Evolutionary conservation across 2,329 filamentous ascomycete genomes (phyloP), one percentile per base, ranked within the genome.

Genomic region (Xylariomycetidae sp.): DNA sequence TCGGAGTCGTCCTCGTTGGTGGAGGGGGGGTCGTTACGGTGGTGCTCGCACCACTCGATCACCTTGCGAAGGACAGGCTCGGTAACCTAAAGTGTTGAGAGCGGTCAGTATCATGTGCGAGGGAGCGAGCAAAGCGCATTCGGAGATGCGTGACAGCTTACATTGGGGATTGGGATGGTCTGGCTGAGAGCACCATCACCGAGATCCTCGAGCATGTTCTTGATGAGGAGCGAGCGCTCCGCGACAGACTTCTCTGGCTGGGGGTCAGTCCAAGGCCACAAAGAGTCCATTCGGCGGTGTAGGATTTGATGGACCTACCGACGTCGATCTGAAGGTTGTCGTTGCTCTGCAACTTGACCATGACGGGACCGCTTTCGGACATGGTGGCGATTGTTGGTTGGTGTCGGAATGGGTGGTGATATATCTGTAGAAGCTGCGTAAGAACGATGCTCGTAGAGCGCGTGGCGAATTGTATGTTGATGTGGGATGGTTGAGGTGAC

Each of bases 131-230:
- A 24, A 37, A 10, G 25, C 25, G 20, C 24, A 26, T 10, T 10
- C 14, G 12, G 20, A 31, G 6, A 8, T n/a, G n/a, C n/a, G n/a
- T n/a, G n/a, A n/a, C 8, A n/a, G 24, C 72, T 48, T 64, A 81
- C 82, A 58, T 94, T 94, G 45, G 84, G 85, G 43, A 94, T 89
- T 7, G 92, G 90, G 33, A 98, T 90, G 3, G 84, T 74, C 56
- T 89, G 80, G 15, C 59, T 65, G 20, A 74, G 61, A 15, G 58
- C 56, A 49, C 74, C 62, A 16, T 82, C 80, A 47, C 87, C 88
- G 29, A 96, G 68, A 67, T 98, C 92, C 57, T 95, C 89, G 28
- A 98, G 76, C 82, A 98, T 82, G 72, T 96, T 95, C 79, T 95
- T 95, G 71, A 98, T 93, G 33, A 98, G 74, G 54, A 95, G 79